Percentiles rank a stretch among this genome's conserved stretches.
phyloP scores from a whole-genome alignment of 768 basidiomycete species.

The Lactifluus rugatus region DNA sequence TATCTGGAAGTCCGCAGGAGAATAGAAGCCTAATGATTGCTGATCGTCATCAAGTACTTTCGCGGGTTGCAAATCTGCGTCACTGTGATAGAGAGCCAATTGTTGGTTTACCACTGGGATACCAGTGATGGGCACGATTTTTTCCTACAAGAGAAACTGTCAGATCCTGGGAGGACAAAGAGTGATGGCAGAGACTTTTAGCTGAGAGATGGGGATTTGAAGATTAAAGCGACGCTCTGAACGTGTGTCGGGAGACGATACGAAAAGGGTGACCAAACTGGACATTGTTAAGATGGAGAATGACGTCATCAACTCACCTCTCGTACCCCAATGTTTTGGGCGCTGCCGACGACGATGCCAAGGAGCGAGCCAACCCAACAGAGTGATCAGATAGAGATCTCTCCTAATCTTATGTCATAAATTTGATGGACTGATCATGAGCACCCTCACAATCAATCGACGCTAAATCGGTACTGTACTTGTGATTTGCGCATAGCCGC shows the following conservation, averaged over 20 bases:
- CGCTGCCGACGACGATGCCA: too few species aligned
- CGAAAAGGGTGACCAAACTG: conserved; percentile 54
- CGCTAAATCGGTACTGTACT: too few species aligned
- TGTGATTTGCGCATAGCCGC: too few species aligned
- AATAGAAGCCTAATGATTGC: conserved; percentile 64
- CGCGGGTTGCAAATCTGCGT: conserved; percentile 40
- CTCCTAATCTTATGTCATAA: too few species aligned
- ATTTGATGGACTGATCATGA: too few species aligned
- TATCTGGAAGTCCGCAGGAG: conserved; percentile 65
- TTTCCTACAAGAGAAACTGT: conserved; percentile 26
- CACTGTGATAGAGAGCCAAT: conserved; percentile 53
- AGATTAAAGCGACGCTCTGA: conserved; percentile 83
- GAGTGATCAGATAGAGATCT: too few species aligned
- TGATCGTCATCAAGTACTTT: conserved; percentile 55
- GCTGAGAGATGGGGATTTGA: conserved; percentile 59
- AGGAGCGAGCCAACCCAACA: too few species aligned
- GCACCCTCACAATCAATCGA: too few species aligned
- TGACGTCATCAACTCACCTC: conserved; percentile 4
- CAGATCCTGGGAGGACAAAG: background rate
- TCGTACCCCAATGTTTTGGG: too few species aligned
- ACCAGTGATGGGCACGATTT: conserved; percentile 88
- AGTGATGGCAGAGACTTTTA: conserved; percentile 51
- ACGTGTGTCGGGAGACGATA: conserved; percentile 79
- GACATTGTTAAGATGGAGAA: conserved; percentile 27
- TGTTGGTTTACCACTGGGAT: conserved; percentile 66